Evolutionary conservation across 345 rosid species (phyloP).

Genomic region (Gynandropsis gynandra): DNA sequence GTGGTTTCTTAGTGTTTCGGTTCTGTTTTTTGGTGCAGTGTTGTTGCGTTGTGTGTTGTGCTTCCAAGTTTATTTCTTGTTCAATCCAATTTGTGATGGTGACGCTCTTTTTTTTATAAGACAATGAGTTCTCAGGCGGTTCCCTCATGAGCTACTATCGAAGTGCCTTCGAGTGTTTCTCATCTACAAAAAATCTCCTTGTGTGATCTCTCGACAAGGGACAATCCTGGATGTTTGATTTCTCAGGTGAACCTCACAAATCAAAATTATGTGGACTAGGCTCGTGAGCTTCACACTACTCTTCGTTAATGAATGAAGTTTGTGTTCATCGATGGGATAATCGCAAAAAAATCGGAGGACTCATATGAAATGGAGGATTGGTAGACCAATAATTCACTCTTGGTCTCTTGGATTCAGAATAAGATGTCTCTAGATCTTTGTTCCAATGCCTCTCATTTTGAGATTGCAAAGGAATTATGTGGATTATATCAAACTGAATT

Average conservation of each 20-base stretch:
- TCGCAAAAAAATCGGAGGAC: neutral
- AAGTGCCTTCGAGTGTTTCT: too few relatives aligned
- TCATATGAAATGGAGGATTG: neutral
- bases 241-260: conserved; percentile 3
- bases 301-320: conserved; percentile 14
- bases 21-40: too few relatives aligned
- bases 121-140: too few relatives aligned
- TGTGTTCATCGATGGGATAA: conserved; percentile 14
- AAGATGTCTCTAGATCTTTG: neutral
- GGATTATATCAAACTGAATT: neutral
- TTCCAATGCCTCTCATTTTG: neutral
- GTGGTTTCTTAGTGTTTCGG: too few relatives aligned
- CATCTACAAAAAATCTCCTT: neutral
- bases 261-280: conserved; percentile 16
- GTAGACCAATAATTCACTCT: neutral
- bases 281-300: conserved; percentile 5
- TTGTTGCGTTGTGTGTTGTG: too few relatives aligned
- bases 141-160: too few relatives aligned
- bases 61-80: too few relatives aligned
- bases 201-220: neutral
- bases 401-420: neutral
- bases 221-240: neutral
- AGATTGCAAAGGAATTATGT: neutral
- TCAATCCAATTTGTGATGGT: too few relatives aligned
- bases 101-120: too few relatives aligned